A percentile compares a stretch with the other conserved stretches of the same genome.
phyloP scores from a whole-genome alignment of 2,329 filamentous ascomycete species.

The Pleomassaria siparia region DNA sequence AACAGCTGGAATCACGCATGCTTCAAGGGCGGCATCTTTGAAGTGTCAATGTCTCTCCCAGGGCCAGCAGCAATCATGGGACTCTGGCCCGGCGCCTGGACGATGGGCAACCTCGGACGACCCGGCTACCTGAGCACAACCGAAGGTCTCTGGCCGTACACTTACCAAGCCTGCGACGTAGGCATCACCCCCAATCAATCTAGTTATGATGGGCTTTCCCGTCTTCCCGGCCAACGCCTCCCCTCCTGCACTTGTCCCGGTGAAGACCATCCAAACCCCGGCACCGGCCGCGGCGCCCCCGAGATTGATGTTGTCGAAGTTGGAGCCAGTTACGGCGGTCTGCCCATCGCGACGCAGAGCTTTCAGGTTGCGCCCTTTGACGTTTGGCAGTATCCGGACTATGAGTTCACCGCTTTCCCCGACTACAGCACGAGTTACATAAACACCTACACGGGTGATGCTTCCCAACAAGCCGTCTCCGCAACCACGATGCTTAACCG shows the following conservation, averaged over 20 bases:
- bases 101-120: constrained; percentile 57
- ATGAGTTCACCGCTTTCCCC: constrained; percentile 54
- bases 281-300: constrained; percentile 50
- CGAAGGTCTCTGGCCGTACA: constrained; percentile 59
- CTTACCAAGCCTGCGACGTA: constrained; percentile 53
- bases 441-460: constrained; percentile 57
- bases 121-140: constrained; percentile 56
- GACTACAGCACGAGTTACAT: constrained; percentile 51
- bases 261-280: constrained; percentile 52
- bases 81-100: constrained; percentile 57
- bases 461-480: constrained; percentile 59
- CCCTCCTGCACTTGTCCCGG: constrained; percentile 49
- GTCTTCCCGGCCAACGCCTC: constrained; percentile 49
- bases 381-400: constrained; percentile 55
- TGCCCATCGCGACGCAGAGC: constrained; percentile 51
- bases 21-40: constrained; percentile 57
- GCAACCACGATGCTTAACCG: constrained; percentile 58
- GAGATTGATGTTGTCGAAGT: constrained; percentile 54
- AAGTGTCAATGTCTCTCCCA: constrained; percentile 55
- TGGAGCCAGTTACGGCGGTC: constrained; percentile 47
- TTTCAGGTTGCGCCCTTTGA: constrained; percentile 55
- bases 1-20: constrained; percentile 58
- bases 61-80: constrained; percentile 53
- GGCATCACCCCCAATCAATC: constrained; percentile 56
- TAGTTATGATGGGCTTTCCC: constrained; percentile 45